phyloP scores from a whole-genome alignment of 352 stramenopile species.

The Globisporangium viniferum region DNA sequence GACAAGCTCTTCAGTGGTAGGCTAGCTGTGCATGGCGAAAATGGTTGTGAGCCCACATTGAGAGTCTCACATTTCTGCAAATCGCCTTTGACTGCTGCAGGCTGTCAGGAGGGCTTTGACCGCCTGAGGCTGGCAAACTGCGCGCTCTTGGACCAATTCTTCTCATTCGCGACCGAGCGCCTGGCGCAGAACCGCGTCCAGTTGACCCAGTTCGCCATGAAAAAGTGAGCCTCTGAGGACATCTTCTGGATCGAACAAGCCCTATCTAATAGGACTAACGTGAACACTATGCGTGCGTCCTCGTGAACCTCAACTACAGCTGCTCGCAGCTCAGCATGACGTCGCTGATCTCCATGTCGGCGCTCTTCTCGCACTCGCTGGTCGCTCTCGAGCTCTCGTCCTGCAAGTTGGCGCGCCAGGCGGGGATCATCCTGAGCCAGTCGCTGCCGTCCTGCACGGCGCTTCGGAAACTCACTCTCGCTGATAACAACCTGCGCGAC shows the following conservation, averaged over 20 bases:
- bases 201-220: conserved; percentile 26
- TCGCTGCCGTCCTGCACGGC: conserved; percentile 34
- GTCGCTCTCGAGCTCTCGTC: conserved; percentile 45
- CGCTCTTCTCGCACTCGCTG: conserved; percentile 32
- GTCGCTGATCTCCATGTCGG: conserved; percentile 47
- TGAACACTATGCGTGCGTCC: neutral
- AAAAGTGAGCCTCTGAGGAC: conserved; percentile 17
- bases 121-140: conserved; percentile 39
- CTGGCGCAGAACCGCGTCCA: conserved; percentile 22
- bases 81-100: neutral
- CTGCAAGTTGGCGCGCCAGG: conserved; percentile 49
- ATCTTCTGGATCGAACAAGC: neutral
- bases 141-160: conserved; percentile 37
- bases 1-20: conserved; percentile 26
- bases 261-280: neutral
- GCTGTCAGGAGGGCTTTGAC: conserved; percentile 21
- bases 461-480: conserved; percentile 33
- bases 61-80: too few species aligned
- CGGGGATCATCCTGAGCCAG: conserved; percentile 58
- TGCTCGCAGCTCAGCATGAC: conserved; percentile 57
- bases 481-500: conserved; percentile 55
- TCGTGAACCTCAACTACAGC: conserved; percentile 11
- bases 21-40: too few species aligned
- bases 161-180: conserved; percentile 24
- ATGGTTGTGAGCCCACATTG: too few species aligned